phyloP scores from a whole-genome alignment of 2,329 filamentous ascomycete genomes.

The Verticillium dahliae region DNA sequence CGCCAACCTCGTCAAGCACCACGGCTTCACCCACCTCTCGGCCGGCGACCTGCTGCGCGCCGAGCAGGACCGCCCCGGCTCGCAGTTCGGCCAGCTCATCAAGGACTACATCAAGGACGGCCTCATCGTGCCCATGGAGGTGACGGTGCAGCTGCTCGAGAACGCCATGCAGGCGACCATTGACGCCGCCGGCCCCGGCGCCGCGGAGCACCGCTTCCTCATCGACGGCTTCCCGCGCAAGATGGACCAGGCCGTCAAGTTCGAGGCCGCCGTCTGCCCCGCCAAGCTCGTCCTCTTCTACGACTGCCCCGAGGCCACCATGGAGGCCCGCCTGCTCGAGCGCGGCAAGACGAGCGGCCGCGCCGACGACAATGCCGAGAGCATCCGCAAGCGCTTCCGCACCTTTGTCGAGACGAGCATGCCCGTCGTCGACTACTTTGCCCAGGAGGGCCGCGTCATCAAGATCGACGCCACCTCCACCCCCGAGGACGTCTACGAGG shows the following conservation, averaged over 20 bases:
- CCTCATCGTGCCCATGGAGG: slow-evolving; percentile 97
- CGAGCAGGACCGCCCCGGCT: slow-evolving; percentile 82
- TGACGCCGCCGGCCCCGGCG: slow-evolving; percentile 23
- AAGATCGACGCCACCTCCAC: slow-evolving; percentile 66
- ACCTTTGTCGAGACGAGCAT: slow-evolving; percentile 95
- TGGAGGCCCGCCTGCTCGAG: slow-evolving; percentile 78
- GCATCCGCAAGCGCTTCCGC: slow-evolving; percentile 92
- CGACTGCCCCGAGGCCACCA: slow-evolving; percentile 83
- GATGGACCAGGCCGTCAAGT: slow-evolving; percentile 92
- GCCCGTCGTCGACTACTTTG: slow-evolving; percentile 88
- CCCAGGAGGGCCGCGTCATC: slow-evolving; percentile 69
- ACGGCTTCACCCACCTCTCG: slow-evolving; percentile 87
- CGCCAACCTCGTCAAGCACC: slow-evolving; percentile 76
- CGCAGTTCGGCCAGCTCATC: slow-evolving; percentile 89
- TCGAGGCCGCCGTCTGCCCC: slow-evolving; percentile 82
- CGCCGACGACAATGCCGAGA: slow-evolving; percentile 89
- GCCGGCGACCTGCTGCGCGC: slow-evolving; percentile 90
- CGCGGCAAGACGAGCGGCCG: slow-evolving; percentile 89
- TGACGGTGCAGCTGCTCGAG: slow-evolving; percentile 87
- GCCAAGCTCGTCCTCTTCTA: slow-evolving; percentile 87
- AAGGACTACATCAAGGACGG: slow-evolving; percentile 89
- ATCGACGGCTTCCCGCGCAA: slow-evolving; percentile 87
- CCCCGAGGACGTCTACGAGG: slow-evolving; percentile 55
- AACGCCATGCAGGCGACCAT: slow-evolving; percentile 81
- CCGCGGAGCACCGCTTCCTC: slow-evolving; percentile 58